Conservation (phyloP, 306 rosid species). For the Ormosia semicastrata region DNA sequence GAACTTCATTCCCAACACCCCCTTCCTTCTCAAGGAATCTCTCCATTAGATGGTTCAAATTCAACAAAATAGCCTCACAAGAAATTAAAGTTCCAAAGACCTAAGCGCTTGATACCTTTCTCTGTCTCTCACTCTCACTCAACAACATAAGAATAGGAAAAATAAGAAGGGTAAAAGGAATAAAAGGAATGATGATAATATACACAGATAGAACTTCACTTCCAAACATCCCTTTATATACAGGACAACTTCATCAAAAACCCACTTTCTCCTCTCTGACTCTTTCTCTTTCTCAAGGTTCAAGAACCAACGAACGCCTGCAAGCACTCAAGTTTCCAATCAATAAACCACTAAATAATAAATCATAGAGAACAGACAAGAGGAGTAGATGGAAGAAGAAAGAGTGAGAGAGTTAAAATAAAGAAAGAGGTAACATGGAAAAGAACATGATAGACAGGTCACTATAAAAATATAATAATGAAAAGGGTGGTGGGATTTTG, state of each 20-base stretch:
- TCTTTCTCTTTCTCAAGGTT: background rate
- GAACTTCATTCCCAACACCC: constrained; percentile 29
- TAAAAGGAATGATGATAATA: background rate
- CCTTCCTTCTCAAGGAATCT: background rate
- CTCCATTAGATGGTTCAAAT: background rate
- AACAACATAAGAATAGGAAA: background rate
- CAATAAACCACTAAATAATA: constrained; percentile 8
- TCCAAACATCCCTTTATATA: background rate
- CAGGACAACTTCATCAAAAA: background rate
- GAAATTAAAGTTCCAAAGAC: background rate
- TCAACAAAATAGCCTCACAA: background rate
- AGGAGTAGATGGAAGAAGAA: background rate
- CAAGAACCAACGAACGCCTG: constrained; percentile 12
- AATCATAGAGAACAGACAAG: background rate
- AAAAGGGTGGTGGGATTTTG: constrained; percentile 31
- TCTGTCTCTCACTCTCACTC: background rate
- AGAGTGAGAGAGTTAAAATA: background rate
- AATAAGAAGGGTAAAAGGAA: background rate
- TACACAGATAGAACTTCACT: background rate
- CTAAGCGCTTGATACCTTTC: background rate
- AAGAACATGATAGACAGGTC: constrained; percentile 41
- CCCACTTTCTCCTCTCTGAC: background rate
- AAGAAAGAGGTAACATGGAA: background rate
- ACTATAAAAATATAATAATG: constrained; percentile 18
- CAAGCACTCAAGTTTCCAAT: constrained; percentile 36